Base-by-base conservation (phyloP, 2,329 filamentous ascomycete species). In the Penicillium sp. region DNA sequence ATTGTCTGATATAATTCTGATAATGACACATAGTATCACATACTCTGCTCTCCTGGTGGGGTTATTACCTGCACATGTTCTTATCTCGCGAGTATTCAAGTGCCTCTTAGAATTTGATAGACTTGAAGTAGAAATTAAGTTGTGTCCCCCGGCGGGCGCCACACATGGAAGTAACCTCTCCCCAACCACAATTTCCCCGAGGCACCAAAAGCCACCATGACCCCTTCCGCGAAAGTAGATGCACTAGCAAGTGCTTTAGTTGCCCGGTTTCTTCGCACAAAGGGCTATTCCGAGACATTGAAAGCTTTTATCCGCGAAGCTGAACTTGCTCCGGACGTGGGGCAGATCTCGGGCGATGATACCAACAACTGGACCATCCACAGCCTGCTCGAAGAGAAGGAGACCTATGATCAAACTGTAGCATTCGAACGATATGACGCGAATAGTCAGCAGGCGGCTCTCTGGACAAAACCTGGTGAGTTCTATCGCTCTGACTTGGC, bases 301-400 rank as follows among this genome's bases (percentile, higher is more conserved):
- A 68, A 75, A 22, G 76, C 75, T n/a, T 84, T 84, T 61, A 69
- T 84, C 48, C 61, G 66, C 39, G 81, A 84, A 64, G 79, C 80
- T 9, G 76, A 73, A 5, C 68, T 84, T 14, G 71, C 78, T 11
- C 54, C 68, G 14, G 75, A 81, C 65, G 75, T 71, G 39, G 81
- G 77, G 55, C 57, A 67, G 47, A 40, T 49, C n/a, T 53, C 52
- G 11, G 57, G 56, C 34, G 59, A 54, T 9, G 50, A 60, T 10
- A 70, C 69, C 41, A 69, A 70, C 27, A 70, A 75, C 45, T 69
- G 81, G 63, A 82, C 80, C 2, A 75, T 84, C 44, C 81, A 84
- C 58, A 70, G 75, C 37, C 70, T 84, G n/a, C 69, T 84, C 7
- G 74, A 81, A 41, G 81, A 84, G 65, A 84, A 84, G 67, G 76